Base-by-base conservation (phyloP, 768 basidiomycete genomes). In the Russula griseocarnosa region DNA sequence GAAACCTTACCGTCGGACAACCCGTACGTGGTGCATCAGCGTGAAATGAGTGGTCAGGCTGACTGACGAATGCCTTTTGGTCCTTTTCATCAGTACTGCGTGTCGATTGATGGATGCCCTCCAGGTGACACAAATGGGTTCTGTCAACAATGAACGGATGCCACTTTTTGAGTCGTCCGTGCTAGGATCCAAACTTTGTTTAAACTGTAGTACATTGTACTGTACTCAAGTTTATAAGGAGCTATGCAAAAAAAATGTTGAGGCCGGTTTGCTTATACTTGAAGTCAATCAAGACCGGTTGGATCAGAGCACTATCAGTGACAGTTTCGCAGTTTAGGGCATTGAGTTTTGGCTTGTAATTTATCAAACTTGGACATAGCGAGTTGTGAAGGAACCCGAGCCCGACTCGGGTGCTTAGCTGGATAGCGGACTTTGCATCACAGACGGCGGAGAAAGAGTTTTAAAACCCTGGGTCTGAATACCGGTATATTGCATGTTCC, bases 31-130 rank as follows among this genome's bases (percentile, higher is more conserved):
- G n/a, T 42, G 26, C 34, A 42, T 30, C 3, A 18, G 16, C 24
- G 14, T 16, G 28, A 18, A 8, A 30, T 40, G 38, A 24, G 13
- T n/a, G 22, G 42, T 40, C 38, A 20, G 16, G 36, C 46, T 22
- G 11, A 46, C 53, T 50, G 53, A 60, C 53, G 18, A 8, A n/a
- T 54, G 32, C 5, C n/a, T n/a, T 44, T 22, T 2, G 20, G 24
- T 7, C n/a, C 16, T 32, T 26, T 16, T 24, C 13, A 55, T 26
- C 46, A 64, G 63, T 64, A 64, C 38, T 64, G 63, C 47, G 52
- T 64, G 28, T 49, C 63, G 13, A 34, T 34, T 30, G 18, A 32
- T 10, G 47, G 30, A 5, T 64, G 63, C n/a, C 49, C 32, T 60
- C 46, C 36, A 24, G 53, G 46, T 14, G 32, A 42, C 58, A 14